Conservation (phyloP, 176 grass and related monocot genomes). For the Themeda triandra region DNA sequence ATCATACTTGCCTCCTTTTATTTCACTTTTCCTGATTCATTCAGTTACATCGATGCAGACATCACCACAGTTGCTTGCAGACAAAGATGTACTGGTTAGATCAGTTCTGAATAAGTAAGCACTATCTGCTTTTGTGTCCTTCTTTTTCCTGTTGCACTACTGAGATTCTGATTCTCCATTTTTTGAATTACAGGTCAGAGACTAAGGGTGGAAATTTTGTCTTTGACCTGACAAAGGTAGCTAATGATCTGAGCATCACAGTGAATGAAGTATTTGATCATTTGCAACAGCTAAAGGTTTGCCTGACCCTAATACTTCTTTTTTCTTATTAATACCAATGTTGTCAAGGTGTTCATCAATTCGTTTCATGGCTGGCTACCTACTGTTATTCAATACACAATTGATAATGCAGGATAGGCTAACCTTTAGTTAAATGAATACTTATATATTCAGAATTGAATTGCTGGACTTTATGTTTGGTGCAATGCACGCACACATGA, state of each 20-base stretch:
- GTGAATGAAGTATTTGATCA: constrained; percentile 65
- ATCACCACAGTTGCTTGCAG: constrained; percentile 62
- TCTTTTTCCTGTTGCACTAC: neutral
- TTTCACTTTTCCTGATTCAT: constrained; percentile 17
- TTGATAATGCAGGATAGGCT: neutral
- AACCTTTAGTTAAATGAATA: no score
- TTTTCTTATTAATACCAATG: no score
- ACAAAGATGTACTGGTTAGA: constrained; percentile 72
- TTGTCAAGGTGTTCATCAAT: neutral
- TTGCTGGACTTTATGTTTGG: no score
- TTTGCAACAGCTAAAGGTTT: constrained; percentile 83
- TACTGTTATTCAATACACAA: neutral
- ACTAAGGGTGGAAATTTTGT: constrained; percentile 81
- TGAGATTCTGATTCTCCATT: constrained; percentile 21
- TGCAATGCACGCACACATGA: no score
- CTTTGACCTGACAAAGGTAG: constrained; percentile 73
- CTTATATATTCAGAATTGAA: no score
- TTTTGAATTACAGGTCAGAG: constrained; percentile 55
- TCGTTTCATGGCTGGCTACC: neutral
- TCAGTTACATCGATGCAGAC: constrained; percentile 56
- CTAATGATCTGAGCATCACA: constrained; percentile 59
- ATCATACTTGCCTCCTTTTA: constrained; percentile 6
- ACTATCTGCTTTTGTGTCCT: neutral
- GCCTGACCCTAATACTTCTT: neutral
- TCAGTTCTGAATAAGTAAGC: constrained; percentile 68